Evolutionary conservation across 768 basidiomycete species (phyloP).

Genomic region (Wakefieldia striispora): DNA sequence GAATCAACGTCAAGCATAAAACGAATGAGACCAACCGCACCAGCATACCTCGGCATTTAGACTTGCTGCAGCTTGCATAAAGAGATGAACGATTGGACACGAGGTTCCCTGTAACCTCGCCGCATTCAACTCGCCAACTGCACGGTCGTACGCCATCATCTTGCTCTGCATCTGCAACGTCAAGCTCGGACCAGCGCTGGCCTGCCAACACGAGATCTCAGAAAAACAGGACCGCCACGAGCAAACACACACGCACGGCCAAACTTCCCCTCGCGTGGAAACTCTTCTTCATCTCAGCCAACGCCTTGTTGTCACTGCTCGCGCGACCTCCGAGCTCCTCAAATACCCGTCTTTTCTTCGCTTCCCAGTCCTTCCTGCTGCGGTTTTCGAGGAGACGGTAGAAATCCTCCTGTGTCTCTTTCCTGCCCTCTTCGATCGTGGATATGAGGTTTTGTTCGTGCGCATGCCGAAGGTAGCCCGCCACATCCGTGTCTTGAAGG

Average conservation of each 20-base stretch:
- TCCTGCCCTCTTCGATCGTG: slow-evolving; percentile 87
- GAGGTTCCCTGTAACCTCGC: slow-evolving; percentile 69
- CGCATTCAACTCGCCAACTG: slow-evolving; percentile 73
- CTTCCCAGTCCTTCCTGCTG: slow-evolving; percentile 82
- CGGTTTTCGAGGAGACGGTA: slow-evolving; percentile 77
- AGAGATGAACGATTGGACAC: slow-evolving; percentile 71
- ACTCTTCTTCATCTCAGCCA: slow-evolving; percentile 62
- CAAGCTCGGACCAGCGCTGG: slow-evolving; percentile 51
- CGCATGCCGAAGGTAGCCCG: slow-evolving; percentile 91
- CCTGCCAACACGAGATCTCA: slow-evolving; percentile 24
- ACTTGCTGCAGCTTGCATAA: slow-evolving; percentile 65
- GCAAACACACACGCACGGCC: slow-evolving; percentile 38
- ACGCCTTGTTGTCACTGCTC: slow-evolving; percentile 50
- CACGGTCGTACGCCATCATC: slow-evolving; percentile 94
- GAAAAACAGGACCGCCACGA: not conserved
- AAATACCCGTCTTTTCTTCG: slow-evolving; percentile 84
- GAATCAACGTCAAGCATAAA: slow-evolving; percentile 1
- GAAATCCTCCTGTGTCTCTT: slow-evolving; percentile 82
- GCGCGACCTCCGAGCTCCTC: slow-evolving; percentile 81
- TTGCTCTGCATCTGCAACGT: slow-evolving; percentile 84
- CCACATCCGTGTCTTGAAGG: slow-evolving; percentile 90
- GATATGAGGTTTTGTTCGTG: slow-evolving; percentile 94
- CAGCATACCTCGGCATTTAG: slow-evolving; percentile 51
- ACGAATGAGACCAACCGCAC: too few relatives aligned
- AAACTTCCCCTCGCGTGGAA: slow-evolving; percentile 55